These are phyloP conservation scores for Nemania abortiva DNA, from an alignment of 2,329 filamentous ascomycete genomes.

Conservation along the genomic window DNA sequence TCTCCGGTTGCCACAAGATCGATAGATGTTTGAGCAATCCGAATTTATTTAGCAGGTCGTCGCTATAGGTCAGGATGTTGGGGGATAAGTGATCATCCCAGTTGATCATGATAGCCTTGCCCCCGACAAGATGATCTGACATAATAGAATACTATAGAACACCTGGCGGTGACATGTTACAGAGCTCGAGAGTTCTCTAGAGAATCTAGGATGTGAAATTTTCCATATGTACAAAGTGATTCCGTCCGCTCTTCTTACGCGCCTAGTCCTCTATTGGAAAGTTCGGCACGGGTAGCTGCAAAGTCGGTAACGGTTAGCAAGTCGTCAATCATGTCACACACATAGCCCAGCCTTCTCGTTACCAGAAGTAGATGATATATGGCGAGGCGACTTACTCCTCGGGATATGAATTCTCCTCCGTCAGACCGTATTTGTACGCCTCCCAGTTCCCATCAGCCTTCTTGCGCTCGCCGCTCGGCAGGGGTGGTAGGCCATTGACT, in stretches of 20 bases:
- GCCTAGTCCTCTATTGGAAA: constrained; percentile 62
- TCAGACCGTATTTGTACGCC: constrained; percentile 76
- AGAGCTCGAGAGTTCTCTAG: constrained; percentile 37
- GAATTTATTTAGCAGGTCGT: not conserved
- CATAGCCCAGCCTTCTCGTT: not conserved
- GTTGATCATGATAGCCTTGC: not conserved
- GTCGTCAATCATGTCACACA: not conserved
- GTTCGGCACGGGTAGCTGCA: constrained; percentile 71
- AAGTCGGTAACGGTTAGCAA: constrained; percentile 21
- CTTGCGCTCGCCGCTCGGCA: constrained; percentile 77
- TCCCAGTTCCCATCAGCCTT: constrained; percentile 65
- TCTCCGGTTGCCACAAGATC: constrained; percentile 15
- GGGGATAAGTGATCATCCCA: not conserved
- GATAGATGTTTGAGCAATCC: constrained; percentile 7
- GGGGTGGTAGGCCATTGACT: constrained; percentile 84
- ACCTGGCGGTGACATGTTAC: constrained; percentile 9
- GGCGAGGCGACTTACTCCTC: constrained; percentile 67
- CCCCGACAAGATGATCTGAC: not conserved
- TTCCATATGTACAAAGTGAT: constrained; percentile 49
- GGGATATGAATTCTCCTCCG: constrained; percentile 77
- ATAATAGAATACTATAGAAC: constrained; percentile 3
- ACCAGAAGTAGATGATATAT: not conserved
- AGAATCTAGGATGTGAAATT: constrained; percentile 47
- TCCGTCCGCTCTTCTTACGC: constrained; percentile 30
- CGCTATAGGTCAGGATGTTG: not conserved